phyloP scores from a whole-genome alignment of 2,329 filamentous ascomycete species.

The Alternaria brassicae region DNA sequence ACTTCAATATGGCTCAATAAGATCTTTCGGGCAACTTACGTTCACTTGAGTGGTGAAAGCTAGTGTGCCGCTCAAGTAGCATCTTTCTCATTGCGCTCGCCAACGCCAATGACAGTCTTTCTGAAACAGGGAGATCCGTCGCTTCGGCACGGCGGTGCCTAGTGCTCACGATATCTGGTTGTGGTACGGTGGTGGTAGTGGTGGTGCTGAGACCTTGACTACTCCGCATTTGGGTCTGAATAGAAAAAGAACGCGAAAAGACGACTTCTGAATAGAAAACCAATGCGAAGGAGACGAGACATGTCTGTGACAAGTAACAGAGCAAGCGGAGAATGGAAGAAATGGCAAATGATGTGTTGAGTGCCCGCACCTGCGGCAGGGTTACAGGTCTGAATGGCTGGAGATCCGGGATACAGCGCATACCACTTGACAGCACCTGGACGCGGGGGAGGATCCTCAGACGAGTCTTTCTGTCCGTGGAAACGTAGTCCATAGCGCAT shows the following conservation, averaged over 20 bases:
- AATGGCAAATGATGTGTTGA: background rate
- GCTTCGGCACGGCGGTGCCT: conserved; percentile 2
- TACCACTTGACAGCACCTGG: background rate
- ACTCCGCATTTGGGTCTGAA: conserved; percentile 44
- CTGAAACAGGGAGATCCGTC: conserved; percentile 14
- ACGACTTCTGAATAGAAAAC: conserved; percentile 33
- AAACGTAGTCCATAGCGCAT: background rate
- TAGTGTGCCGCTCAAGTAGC: conserved; percentile 2
- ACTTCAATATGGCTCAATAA: conserved; percentile 38
- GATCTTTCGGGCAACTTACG: conserved; percentile 14
- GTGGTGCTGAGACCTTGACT: conserved; percentile 24
- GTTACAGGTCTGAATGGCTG: conserved; percentile 1
- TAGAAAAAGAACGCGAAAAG: conserved; percentile 28
- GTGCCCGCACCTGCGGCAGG: background rate
- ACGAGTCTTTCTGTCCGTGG: background rate
- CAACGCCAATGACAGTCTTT: conserved; percentile 4
- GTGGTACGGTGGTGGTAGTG: conserved; percentile 14
- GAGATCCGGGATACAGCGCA: background rate
- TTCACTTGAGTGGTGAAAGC: conserved; percentile 24
- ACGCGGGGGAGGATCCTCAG: background rate
- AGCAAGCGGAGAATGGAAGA: background rate
- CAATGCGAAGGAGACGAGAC: conserved; percentile 14
- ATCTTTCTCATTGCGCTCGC: conserved; percentile 5
- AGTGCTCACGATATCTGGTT: background rate
- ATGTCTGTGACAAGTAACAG: conserved; percentile 14